Base-by-base conservation (phyloP, 345 rosid genomes). In the Murraya koenigii region DNA sequence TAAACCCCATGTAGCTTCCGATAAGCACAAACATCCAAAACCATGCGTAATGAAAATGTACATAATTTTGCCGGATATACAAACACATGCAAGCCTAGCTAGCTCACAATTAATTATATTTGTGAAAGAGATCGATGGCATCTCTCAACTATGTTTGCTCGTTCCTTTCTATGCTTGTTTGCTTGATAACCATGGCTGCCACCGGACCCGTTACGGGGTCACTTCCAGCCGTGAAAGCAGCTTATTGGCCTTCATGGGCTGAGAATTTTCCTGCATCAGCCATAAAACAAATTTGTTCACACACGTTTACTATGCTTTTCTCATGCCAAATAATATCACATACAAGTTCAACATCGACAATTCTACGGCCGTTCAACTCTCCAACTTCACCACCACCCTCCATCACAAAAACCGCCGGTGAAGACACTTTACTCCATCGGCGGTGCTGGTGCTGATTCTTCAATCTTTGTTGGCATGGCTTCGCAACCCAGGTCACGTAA, bases 251-350 rank as follows among this genome's bases (percentile, higher is more conserved):
- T 33, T 80, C 89, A 9, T 83, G 86, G 90, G 35, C 75, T 8
- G 25, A 79, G 38, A 67, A 33, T 5, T 79, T 85, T n/a, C 86
- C 87, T 9, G 92, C 94, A 15, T 80, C 87, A 9, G 80, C 78
- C 74, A 87, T 86, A 28, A 72, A 86, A 89, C 94, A 20, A 56
- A 80, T 47, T 58, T 87, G 71, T 90, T 87, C 78, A 87, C 92
- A 8, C 94, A 90, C 77, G 60, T 90, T 65, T 83, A 77, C 81
- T 87, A 85, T 52, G 91, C 92, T 32, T 90, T 90, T 65, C 88
- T 90, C 86, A 33, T 55, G 36, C 94, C 92, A 15, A 86, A 74
- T 71, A 83, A 69, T 58, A 36, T 63, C 58, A 84, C 91, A 0
- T 85, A 75, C 71, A 67, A 77, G n/a, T 81, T 90, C 19, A 81